These are phyloP conservation scores for Alternaria sp. DNA, from an alignment of 2,329 filamentous ascomycete genomes.

Conservation along the genomic window DNA sequence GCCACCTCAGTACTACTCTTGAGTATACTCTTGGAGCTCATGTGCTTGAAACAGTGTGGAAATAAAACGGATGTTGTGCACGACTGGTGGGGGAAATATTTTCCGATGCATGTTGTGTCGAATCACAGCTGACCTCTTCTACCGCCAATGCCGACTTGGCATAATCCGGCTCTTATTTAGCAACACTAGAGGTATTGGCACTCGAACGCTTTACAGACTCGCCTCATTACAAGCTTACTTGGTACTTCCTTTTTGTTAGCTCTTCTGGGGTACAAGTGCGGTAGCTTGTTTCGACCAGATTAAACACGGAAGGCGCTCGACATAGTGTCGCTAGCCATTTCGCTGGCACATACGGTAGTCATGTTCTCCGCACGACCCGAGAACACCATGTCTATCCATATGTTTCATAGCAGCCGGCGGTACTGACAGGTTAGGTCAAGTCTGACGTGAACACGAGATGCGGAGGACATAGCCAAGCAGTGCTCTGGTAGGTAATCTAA, in stretches of 20 bases:
- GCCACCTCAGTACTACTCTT: neutral
- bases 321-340: neutral
- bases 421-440: slow-evolving; percentile 25
- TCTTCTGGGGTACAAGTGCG: neutral
- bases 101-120: neutral
- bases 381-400: neutral
- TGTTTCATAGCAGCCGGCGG: slow-evolving; percentile 6
- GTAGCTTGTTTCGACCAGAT: neutral
- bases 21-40: neutral
- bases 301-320: neutral
- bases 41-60: neutral
- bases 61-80: neutral
- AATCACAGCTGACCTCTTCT: neutral
- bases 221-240: neutral
- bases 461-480: slow-evolving; percentile 3
- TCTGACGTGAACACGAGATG: slow-evolving; percentile 14
- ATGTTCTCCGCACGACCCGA: neutral
- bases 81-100: neutral
- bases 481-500: neutral
- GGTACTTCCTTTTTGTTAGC: neutral
- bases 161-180: neutral
- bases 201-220: neutral
- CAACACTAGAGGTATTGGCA: neutral
- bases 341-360: neutral
- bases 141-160: neutral